Base-by-base conservation (phyloP, 1,284 basidiomycete genomes). In the Cryptococcus maquisensis region DNA sequence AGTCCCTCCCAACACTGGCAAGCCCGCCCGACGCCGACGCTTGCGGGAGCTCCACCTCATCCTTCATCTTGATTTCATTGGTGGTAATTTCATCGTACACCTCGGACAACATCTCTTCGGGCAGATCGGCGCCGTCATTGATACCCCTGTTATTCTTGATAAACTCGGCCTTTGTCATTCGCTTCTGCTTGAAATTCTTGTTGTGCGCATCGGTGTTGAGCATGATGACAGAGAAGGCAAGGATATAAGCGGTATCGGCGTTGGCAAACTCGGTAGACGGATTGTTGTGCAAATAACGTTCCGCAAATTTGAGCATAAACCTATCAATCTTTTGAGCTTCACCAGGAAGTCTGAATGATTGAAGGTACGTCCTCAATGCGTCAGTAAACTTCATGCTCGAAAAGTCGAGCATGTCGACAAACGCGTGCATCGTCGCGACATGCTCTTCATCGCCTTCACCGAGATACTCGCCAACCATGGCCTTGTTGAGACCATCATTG, bases 271-370 rank as follows among this genome's bases (percentile, higher is more conserved):
- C 80, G 1, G 86, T 87, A 61, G 85, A 82, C 0, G 84, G 76
- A 72, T 97, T 96, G 54, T 86, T 86, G 37, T 86, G 89, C 61
- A 95, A 90, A 72, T 92, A 98, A 21, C 92, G 83, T 69, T 96
- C 93, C 4, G 94, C 93, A 69, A 96, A 98, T 74, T 98, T 98
- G 55, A 97, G 83, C 90, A 98, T 94, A 77, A 85, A 97, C n/a
- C 94, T 85, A 81, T 98, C 94, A 64, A 98, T 97, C 79, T 97
- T 97, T 75, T 98, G 94, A 0, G 91, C 80, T 76, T 98, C 94
- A 47, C 94, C 94, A 3, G 94, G 94, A 23, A 98, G 81, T 54
- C 94, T 86, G 83, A 97, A 97, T 0, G 91, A 84, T 74, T 97
- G 94, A 36, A 97, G 78, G 77, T 94, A 96, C 53, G 83, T 73